Base-by-base conservation (phyloP, 2,329 filamentous ascomycete genomes). In the Fusarium euwallaceae region DNA sequence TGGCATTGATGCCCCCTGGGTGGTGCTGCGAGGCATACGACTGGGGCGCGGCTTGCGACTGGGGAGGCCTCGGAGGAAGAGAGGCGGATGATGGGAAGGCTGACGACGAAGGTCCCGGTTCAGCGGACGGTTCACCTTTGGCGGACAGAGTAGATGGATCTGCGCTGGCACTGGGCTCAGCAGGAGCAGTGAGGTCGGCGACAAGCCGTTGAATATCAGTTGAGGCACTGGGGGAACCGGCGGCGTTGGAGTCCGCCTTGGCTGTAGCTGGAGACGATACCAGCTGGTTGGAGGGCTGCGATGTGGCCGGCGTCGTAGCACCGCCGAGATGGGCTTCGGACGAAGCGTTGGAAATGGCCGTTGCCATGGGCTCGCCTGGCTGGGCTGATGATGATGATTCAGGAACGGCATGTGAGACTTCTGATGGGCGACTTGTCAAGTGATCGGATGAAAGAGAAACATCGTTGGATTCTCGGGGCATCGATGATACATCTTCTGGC, bases 1-100 rank as follows among this genome's bases (percentile, higher is more conserved):
- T 81, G 61, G 80, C 63, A 72, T 78, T 80, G 64, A 82, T 70
- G 64, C 78, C 78, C 58, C 76, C 66, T 66, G 81, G 82, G 66
- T 83, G 81, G 72, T 83, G 80, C 66, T 84, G 82, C 53, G 83
- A 82, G 45, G 78, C 75, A 79, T 84, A 83, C 69, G 82, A 78
- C 68, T 83, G 82, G 72, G 82, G 73, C 64, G 78, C 75, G 67
- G 81, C 79, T 70, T 85, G 82, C 32, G 85, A 82, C 69, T 83
- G 73, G 58, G 86, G 86, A 60, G 86, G 86, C 76, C 85, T 84
- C 65, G 86, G 81, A 76, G 87, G 88, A 69, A 89, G 82, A 78
- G 87, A 83, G 71, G 86, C 80, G 43, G 84, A 78, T 36, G 81
- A 79, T 73, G 81, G 81, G 74, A 84, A 74, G 41, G 81, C 80